Base-by-base conservation (phyloP, 2,329 filamentous ascomycete genomes). In the Canariomyces notabilis region DNA sequence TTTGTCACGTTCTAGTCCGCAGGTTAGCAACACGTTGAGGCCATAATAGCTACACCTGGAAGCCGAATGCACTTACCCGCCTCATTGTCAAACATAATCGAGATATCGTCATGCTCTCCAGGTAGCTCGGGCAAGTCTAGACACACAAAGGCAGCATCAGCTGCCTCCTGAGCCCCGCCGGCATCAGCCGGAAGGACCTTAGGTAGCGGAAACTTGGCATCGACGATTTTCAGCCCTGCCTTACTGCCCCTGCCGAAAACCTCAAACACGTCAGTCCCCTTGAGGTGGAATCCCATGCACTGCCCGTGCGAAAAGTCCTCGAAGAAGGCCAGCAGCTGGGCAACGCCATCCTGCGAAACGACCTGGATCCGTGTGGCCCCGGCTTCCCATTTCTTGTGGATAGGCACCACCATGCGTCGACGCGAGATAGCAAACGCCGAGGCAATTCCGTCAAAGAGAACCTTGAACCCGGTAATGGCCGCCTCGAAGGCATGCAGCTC, bases 321-420 rank as follows among this genome's bases (percentile, higher is more conserved):
- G 63, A 95, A 93, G 68, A 95, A 96, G 3, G 83, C 89, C 18
- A 94, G 69, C 22, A 96, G 70, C 63, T 95, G 88, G 18, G 86
- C 67, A 12, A 85, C 77, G 59, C 82, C 86, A 52, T 89, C 86
- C 54, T 85, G 83, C 54, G 81, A 75, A 29, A 95, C 80, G 31
- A 95, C 74, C 62, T 95, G 89, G 6, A 95, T 73, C 29, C 90
- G 81, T 7, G 87, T 87, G 31, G 76, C 77, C n/a, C 76, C 80
- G 2, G 89, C 87, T 61, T 94, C 89, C 87, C 88, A 94, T 65
- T 93, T 93, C 69, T 95, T 95, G 70, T 94, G 87, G 55, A 95
- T 91, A 0, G 88, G 88, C 14, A 95, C 88, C 11, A 95, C 87
- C 84, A 90, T 93, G 55, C 87, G 80, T 39, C 87, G 81, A 22